Conservation (phyloP, 225 moss, liverwort and hornwort genomes). For the Antitrichia curtipendula region DNA sequence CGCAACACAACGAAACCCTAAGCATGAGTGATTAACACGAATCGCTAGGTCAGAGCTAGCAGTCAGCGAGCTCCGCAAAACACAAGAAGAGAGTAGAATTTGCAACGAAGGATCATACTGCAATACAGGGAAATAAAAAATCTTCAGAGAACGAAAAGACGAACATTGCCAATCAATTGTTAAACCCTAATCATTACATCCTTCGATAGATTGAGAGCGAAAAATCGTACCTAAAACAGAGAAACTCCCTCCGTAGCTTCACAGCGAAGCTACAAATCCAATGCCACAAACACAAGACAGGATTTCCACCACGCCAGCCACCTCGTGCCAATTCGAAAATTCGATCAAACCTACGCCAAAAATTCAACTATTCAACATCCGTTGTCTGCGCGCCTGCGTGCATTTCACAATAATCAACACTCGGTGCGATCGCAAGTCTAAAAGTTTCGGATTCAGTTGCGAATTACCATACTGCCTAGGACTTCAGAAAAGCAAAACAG, state of each 20-base stretch:
- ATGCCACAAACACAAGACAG: neutral
- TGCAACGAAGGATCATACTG: neutral
- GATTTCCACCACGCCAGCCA: neutral
- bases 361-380: neutral
- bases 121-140: neutral
- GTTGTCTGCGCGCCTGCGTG: neutral
- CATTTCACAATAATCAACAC: neutral
- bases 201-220: neutral
- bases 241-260: neutral
- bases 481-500: neutral
- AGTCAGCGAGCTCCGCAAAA: neutral
- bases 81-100: neutral
- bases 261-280: neutral
- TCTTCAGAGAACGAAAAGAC: neutral
- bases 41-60: neutral
- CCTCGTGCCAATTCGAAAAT: neutral
- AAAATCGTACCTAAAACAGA: neutral
- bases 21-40: neutral
- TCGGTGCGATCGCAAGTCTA: neutral
- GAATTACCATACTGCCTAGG: neutral
- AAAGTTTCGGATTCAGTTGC: neutral
- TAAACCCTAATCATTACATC: conserved; percentile 3
- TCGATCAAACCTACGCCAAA: neutral
- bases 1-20: neutral
- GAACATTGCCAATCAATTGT: neutral